Percentiles rank a stretch among this genome's conserved stretches.
Evolutionary conservation across 2,329 filamentous ascomycete genomes (phyloP).

Genomic region (Colletotrichum siamense): DNA sequence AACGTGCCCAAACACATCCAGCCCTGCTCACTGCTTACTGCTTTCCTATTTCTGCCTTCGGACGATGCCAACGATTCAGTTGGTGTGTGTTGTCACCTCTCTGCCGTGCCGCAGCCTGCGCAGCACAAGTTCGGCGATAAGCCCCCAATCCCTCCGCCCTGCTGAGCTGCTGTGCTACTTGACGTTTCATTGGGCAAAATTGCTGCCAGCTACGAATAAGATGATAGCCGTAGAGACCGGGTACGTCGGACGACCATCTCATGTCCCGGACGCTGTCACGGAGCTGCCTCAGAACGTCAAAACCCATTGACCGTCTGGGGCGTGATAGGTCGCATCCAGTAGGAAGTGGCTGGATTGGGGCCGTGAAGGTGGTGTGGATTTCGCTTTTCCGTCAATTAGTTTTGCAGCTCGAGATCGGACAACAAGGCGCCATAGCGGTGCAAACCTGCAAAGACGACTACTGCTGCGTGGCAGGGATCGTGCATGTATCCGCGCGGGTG

Average conservation of each 20-base stretch:
- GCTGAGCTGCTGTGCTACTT: background rate
- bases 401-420: background rate
- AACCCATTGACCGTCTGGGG: background rate
- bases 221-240: background rate
- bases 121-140: background rate
- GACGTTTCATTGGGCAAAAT: background rate
- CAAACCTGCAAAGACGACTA: background rate
- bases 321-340: background rate
- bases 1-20: background rate
- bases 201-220: background rate
- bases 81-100: background rate
- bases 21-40: background rate
- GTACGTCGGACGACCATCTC: slow-evolving; percentile 16
- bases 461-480: background rate
- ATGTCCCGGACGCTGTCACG: slow-evolving; percentile 9
- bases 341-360: slow-evolving; percentile 9
- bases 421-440: background rate
- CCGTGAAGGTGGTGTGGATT: background rate
- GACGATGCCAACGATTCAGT: background rate
- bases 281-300: slow-evolving; percentile 18
- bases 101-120: background rate
- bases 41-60: background rate
- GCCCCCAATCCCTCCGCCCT: background rate
- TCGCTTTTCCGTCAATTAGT: background rate
- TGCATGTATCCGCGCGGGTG: slow-evolving; percentile 2